Conservation (phyloP, 805 yeast genomes). For the Yarrowia sp. region DNA sequence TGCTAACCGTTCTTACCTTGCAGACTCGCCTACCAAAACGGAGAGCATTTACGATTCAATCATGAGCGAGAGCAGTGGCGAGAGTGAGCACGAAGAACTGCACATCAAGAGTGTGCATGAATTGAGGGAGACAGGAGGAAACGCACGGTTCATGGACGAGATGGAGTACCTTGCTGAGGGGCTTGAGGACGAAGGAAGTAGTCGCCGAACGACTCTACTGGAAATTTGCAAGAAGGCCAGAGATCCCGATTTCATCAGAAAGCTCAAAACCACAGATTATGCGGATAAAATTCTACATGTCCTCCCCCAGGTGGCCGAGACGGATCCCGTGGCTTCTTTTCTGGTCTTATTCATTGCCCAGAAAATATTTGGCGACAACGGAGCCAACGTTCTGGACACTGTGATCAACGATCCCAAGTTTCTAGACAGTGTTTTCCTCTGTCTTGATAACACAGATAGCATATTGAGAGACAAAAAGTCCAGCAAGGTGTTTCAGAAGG, state of each 20-base stretch:
- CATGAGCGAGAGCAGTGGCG: conserved; percentile 5
- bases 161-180: conserved; percentile 14
- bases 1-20: neutral
- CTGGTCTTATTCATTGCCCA: conserved; percentile 13
- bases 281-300: conserved; percentile 10
- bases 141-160: conserved; percentile 20
- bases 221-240: conserved; percentile 19
- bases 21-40: conserved; percentile 16
- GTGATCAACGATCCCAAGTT: conserved; percentile 7
- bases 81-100: conserved; percentile 1
- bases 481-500: conserved; percentile 55
- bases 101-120: conserved; percentile 18
- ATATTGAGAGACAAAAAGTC: neutral
- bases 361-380: conserved; percentile 11
- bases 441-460: neutral
- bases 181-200: neutral
- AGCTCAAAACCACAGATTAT: conserved; percentile 10
- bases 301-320: neutral
- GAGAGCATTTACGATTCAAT: neutral
- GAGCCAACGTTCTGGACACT: neutral
- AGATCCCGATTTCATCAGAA: neutral
- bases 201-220: conserved; percentile 16
- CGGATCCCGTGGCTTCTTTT: neutral
- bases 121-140: conserved; percentile 14
- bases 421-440: neutral